Evolutionary conservation across 2,329 filamentous ascomycete genomes (phyloP).

Genomic region (Talaromyces verruculosus): DNA sequence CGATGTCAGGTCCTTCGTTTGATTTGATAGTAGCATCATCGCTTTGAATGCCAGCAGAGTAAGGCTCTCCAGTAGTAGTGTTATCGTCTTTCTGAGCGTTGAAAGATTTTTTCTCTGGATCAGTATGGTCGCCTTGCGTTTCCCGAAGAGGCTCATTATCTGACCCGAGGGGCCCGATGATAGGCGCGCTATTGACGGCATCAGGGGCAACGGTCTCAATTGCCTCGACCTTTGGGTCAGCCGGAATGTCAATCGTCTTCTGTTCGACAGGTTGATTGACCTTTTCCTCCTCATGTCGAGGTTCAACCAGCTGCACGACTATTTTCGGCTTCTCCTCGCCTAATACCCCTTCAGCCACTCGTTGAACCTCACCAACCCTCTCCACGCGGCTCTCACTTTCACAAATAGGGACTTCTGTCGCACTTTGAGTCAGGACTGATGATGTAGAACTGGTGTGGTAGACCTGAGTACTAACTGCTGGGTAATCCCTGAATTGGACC

Average conservation of each 20-base stretch:
- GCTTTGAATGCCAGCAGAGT: background rate
- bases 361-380: slow-evolving; percentile 19
- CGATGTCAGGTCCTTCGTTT: too few species aligned
- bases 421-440: slow-evolving; percentile 20
- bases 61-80: too few species aligned
- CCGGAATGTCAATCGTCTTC: background rate
- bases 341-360: slow-evolving; percentile 20
- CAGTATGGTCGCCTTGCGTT: background rate
- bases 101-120: background rate
- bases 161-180: background rate
- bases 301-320: background rate
- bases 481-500: slow-evolving; percentile 12
- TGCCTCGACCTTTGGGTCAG: background rate
- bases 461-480: slow-evolving; percentile 23
- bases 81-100: background rate
- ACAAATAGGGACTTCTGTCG: slow-evolving; percentile 21
- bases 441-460: slow-evolving; percentile 19
- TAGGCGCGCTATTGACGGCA: background rate
- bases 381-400: slow-evolving; percentile 16
- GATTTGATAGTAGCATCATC: background rate
- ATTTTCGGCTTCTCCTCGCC: background rate
- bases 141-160: too few species aligned
- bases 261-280: background rate
- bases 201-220: background rate
- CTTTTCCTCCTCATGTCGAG: background rate